A percentile compares a stretch with the other conserved stretches of the same genome.
These are phyloP conservation scores for Meira nashicola DNA, from an alignment of 1,284 basidiomycete genomes.

Conservation along the genomic window DNA sequence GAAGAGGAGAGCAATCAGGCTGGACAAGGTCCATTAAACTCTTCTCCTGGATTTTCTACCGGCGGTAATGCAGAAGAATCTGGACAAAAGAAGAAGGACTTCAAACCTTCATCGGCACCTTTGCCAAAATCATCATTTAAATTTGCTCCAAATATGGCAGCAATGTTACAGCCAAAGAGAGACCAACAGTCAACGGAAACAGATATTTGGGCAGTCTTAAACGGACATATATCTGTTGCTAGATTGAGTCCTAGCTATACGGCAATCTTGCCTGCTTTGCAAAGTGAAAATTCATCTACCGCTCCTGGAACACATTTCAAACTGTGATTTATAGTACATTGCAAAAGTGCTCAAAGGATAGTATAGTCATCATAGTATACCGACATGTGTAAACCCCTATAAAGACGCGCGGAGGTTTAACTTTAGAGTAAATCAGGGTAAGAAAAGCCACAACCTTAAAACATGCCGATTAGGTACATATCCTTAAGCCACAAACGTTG, in stretches of 20 bases:
- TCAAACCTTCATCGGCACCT: conserved; percentile 21
- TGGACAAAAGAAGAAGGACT: not conserved
- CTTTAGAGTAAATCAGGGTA: no score
- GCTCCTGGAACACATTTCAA: no score
- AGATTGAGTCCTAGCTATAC: conserved; percentile 30
- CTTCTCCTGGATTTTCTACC: conserved; percentile 15
- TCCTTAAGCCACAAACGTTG: no score
- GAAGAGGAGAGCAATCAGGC: not conserved
- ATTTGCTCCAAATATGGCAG: conserved; percentile 44
- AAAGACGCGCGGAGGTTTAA: no score
- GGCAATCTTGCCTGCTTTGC: not conserved
- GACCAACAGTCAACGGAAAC: not conserved
- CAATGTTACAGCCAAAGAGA: conserved; percentile 29
- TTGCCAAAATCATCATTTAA: conserved; percentile 25
- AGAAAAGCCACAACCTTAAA: no score
- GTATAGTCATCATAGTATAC: no score
- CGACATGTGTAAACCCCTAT: no score
- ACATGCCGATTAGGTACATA: no score
- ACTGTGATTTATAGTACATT: no score
- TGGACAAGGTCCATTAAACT: not conserved
- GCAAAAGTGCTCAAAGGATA: no score
- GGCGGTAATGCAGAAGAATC: conserved; percentile 5
- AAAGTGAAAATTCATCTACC: no score
- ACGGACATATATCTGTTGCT: conserved; percentile 42
- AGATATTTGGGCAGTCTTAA: conserved; percentile 33